Percentiles rank a stretch among this genome's conserved stretches.
These are phyloP conservation scores for Alloteropsis semialata DNA, from an alignment of 176 grass and related monocot species.

Conservation along the genomic window DNA sequence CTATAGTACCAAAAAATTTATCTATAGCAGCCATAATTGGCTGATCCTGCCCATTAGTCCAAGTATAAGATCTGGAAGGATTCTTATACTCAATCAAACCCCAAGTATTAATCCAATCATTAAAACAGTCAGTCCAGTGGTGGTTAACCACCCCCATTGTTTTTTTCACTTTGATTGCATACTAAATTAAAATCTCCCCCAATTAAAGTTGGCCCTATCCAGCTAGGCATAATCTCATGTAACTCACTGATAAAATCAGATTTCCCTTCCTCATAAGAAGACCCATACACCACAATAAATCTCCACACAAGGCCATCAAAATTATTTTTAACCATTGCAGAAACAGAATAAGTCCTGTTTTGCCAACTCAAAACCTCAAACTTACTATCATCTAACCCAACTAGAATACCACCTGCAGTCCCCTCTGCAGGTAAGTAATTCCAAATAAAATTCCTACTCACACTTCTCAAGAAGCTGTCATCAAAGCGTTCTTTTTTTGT, in stretches of 20 bases:
- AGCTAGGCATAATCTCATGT: fast-evolving
- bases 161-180: not conserved
- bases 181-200: not conserved
- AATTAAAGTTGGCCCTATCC: not conserved
- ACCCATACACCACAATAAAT: not conserved
- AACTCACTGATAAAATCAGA: not conserved
- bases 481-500: too few species aligned
- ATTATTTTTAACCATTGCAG: not conserved
- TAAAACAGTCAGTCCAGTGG: not conserved
- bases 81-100: fast-evolving
- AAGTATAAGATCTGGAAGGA: not conserved
- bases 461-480: too few species aligned
- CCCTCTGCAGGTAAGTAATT: not conserved
- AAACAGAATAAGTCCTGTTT: fast-evolving
- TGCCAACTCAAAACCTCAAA: not conserved
- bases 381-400: not conserved
- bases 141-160: not conserved
- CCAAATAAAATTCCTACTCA: not conserved
- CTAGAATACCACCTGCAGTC: not conserved
- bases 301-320: not conserved
- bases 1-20: not conserved
- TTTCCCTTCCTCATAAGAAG: not conserved
- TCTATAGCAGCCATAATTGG: not conserved
- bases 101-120: fast-evolving
- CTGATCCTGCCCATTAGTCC: not conserved